Evolutionary conservation across 2,329 filamentous ascomycete species (phyloP).

Genomic region (Aureobasidium lini): DNA sequence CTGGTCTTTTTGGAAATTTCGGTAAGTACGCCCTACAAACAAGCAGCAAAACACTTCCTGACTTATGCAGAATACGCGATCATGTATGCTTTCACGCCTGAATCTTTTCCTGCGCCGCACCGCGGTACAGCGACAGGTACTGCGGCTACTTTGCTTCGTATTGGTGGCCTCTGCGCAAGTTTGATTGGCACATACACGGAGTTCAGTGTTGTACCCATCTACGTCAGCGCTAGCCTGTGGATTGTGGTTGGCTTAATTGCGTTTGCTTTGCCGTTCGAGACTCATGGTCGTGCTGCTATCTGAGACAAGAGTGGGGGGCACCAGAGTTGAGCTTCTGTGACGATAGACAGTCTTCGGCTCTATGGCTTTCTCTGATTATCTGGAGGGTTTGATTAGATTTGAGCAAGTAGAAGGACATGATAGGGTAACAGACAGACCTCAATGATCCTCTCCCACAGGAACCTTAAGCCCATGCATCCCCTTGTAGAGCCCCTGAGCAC

Average conservation of each 20-base stretch:
- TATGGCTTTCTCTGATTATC: too few relatives aligned
- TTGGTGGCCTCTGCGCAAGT: slow-evolving; percentile 48
- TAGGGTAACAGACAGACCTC: too few relatives aligned
- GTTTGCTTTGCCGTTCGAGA: neutral
- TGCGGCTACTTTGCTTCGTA: slow-evolving; percentile 61
- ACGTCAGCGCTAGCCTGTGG: neutral
- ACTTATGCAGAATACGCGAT: slow-evolving; percentile 52
- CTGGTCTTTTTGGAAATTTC: neutral
- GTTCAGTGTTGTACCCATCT: neutral
- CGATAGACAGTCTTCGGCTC: too few relatives aligned
- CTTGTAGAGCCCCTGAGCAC: too few relatives aligned
- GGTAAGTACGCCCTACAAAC: neutral
- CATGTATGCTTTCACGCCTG: slow-evolving; percentile 68
- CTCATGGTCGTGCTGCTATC: neutral
- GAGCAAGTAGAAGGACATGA: too few relatives aligned
- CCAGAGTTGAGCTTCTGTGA: too few relatives aligned
- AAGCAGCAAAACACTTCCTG: neutral
- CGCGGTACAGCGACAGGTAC: slow-evolving; percentile 66
- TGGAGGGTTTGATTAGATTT: too few relatives aligned
- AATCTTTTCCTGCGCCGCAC: slow-evolving; percentile 65
- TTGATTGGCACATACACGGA: neutral
- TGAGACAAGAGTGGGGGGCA: neutral
- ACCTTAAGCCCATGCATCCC: too few relatives aligned
- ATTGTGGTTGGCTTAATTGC: neutral
- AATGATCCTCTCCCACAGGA: too few relatives aligned